phyloP scores from a whole-genome alignment of 1,284 basidiomycete genomes.

The Trametes polyzona region DNA sequence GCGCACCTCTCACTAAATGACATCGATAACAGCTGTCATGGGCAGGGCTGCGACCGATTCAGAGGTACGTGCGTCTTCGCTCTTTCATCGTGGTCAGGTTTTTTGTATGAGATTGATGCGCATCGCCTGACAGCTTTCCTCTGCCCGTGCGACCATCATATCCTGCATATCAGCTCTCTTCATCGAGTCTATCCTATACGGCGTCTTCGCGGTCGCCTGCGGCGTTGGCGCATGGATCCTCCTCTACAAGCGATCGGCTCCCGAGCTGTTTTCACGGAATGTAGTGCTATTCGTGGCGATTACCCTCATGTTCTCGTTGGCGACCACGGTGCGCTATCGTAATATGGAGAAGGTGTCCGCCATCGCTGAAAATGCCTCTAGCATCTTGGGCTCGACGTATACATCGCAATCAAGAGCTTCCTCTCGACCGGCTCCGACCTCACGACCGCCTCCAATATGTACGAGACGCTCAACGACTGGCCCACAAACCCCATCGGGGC shows the following conservation, averaged over 20 bases:
- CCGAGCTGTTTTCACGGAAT: constrained; percentile 11
- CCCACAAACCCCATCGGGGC: constrained; percentile 1
- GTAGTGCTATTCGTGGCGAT: constrained; percentile 7
- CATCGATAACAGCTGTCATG: neutral
- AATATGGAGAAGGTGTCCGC: too few species aligned
- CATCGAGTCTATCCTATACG: constrained; percentile 17
- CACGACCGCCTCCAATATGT: neutral
- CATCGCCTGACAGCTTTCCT: too few species aligned
- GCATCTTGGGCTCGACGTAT: constrained; percentile 16
- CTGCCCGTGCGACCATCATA: constrained; percentile 1
- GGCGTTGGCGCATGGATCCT: constrained; percentile 11
- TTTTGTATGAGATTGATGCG: too few species aligned
- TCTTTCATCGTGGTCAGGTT: too few species aligned
- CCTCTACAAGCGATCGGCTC: constrained; percentile 3
- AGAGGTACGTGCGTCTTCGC: too few species aligned
- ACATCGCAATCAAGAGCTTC: constrained; percentile 11
- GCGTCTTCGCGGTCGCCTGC: constrained; percentile 12
- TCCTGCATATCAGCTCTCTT: constrained; percentile 12
- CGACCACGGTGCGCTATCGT: constrained; percentile 7
- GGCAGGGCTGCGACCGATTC: neutral
- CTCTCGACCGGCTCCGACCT: neutral
- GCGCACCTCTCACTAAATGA: neutral
- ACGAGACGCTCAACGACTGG: constrained; percentile 8
- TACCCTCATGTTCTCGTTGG: constrained; percentile 12
- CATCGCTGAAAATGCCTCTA: neutral